These are phyloP conservation scores for Aspergillus calidoustus DNA, from an alignment of 2,329 filamentous ascomycete genomes.

Conservation along the genomic window DNA sequence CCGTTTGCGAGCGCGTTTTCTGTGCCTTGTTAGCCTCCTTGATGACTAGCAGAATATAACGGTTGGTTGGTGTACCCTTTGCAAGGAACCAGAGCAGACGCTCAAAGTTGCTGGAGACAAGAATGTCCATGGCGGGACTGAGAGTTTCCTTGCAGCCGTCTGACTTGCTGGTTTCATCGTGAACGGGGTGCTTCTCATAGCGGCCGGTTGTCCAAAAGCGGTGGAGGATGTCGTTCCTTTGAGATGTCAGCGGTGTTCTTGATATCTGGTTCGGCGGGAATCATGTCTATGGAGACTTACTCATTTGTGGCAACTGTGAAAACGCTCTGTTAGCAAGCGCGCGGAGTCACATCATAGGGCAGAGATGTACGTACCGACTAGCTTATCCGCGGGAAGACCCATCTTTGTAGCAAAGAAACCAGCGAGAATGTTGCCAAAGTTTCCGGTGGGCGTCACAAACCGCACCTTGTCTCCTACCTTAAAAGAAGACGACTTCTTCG, in stretches of 20 bases:
- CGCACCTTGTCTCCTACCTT: conserved; percentile 62
- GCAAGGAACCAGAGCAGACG: conserved; percentile 88
- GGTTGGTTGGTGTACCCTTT: neutral
- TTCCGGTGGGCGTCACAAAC: conserved; percentile 91
- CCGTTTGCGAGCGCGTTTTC: conserved; percentile 53
- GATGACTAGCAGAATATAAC: conserved; percentile 34
- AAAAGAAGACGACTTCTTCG: conserved; percentile 63
- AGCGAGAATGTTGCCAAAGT: conserved; percentile 89
- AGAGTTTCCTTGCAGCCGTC: conserved; percentile 86
- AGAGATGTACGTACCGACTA: conserved; percentile 56
- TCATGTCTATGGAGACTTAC: neutral
- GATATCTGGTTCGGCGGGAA: neutral
- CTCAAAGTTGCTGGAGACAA: conserved; percentile 97
- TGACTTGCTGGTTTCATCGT: conserved; percentile 52
- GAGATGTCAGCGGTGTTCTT: neutral
- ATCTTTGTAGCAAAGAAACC: conserved; percentile 91
- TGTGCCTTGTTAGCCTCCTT: conserved; percentile 5
- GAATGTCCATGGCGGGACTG: conserved; percentile 95
- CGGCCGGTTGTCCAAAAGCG: conserved; percentile 66
- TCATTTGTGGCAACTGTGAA: conserved; percentile 17
- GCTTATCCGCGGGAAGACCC: conserved; percentile 85
- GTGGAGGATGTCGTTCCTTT: conserved; percentile 85
- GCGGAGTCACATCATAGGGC: neutral
- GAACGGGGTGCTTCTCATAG: neutral
- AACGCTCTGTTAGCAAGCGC: conserved; percentile 1